Conservation (phyloP, 73 alveolate species). For the Paramecium bursaria region DNA sequence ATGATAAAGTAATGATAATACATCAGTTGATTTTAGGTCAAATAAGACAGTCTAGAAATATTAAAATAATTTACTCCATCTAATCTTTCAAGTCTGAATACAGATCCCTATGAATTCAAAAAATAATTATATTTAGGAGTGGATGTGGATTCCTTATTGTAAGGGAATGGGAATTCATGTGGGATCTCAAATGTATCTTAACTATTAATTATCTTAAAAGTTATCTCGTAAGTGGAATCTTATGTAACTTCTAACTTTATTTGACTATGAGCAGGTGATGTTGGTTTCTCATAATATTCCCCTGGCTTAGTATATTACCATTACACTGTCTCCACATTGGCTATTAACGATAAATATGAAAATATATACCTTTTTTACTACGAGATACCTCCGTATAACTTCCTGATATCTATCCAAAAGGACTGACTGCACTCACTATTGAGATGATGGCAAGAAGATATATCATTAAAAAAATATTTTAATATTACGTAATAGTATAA, state of each 20-base stretch:
- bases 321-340: too few relatives aligned
- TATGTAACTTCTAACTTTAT: slow-evolving; percentile 4
- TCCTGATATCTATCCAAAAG: too few relatives aligned
- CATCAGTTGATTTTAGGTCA: neutral
- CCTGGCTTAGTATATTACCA: slow-evolving; percentile 32
- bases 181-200: slow-evolving; percentile 41
- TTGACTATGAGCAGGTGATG: slow-evolving; percentile 6
- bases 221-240: slow-evolving; percentile 10
- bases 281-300: neutral
- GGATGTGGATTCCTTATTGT: neutral
- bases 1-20: slow-evolving; percentile 27
- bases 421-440: too few relatives aligned
- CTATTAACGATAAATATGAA: too few relatives aligned
- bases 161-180: slow-evolving; percentile 59
- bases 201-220: slow-evolving; percentile 15
- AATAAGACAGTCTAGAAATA: slow-evolving; percentile 6
- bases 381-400: too few relatives aligned
- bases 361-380: too few relatives aligned
- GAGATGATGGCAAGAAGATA: too few relatives aligned
- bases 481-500: too few relatives aligned
- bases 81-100: slow-evolving; percentile 3
- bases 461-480: too few relatives aligned
- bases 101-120: slow-evolving; percentile 3
- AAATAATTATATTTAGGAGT: slow-evolving; percentile 7
- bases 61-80: slow-evolving; percentile 29